A percentile compares a stretch with the other conserved stretches of the same genome.
Conservation (phyloP, 352 stramenopile species). For the Blastocystis sp. region DNA sequence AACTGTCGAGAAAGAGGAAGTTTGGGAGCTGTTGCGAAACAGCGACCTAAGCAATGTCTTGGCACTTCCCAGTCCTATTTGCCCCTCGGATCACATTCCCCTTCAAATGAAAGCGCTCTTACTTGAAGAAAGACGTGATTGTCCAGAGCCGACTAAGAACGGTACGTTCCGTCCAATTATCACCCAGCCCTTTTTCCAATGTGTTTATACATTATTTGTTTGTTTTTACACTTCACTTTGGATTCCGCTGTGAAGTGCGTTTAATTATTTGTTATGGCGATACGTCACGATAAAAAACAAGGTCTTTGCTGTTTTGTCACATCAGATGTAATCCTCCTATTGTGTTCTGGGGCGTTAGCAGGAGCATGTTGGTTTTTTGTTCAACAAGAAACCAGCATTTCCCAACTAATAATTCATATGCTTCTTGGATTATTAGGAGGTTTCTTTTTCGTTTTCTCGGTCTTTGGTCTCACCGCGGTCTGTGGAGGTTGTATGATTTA, state of each 20-base stretch:
- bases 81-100: not conserved
- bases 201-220: not conserved
- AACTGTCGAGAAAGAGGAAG: not conserved
- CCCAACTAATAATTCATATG: not conserved
- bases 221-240: not conserved
- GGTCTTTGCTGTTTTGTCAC: not conserved
- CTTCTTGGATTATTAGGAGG: not conserved
- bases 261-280: not conserved
- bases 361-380: not conserved
- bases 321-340: not conserved
- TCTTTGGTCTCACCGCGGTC: not conserved
- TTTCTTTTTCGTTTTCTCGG: not conserved
- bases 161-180: not conserved
- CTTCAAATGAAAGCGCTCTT: not conserved
- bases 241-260: not conserved
- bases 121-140: not conserved
- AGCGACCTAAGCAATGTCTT: not conserved
- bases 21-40: not conserved
- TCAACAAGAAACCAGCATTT: not conserved
- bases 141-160: not conserved
- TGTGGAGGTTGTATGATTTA: slow-evolving; percentile 16
- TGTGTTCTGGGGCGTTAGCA: not conserved
- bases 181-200: not conserved
- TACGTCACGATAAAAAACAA: not conserved
- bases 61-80: not conserved